Conservation (phyloP, 1,139 yeast genomes). For the Blastobotrys elegans region DNA sequence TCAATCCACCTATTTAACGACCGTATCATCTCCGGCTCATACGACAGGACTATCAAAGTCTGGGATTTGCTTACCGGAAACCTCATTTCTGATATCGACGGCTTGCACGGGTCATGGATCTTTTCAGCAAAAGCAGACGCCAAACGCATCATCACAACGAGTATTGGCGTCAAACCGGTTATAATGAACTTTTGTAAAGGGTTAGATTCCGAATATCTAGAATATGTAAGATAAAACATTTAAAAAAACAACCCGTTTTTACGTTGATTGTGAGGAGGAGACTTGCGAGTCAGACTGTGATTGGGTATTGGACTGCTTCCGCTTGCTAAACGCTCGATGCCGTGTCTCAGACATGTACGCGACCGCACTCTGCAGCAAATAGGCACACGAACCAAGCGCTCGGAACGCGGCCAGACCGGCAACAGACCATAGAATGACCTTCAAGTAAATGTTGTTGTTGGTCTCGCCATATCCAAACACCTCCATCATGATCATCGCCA, state of each 20-base stretch:
- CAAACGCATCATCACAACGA: conserved; percentile 31
- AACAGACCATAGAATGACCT: conserved; percentile 85
- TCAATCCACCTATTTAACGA: conserved; percentile 28
- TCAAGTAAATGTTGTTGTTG: conserved; percentile 68
- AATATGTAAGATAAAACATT: conserved; percentile 18
- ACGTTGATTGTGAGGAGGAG: too few species aligned
- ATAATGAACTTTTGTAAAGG: conserved; percentile 32
- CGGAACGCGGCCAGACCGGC: conserved; percentile 76
- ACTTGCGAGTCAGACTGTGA: too few species aligned
- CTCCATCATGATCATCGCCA: conserved; percentile 83
- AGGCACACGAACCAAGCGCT: conserved; percentile 71
- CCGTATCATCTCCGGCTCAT: conserved; percentile 35
- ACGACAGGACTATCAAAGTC: conserved; percentile 36
- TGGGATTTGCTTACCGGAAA: conserved; percentile 34
- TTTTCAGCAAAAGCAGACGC: conserved; percentile 33
- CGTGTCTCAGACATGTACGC: conserved; percentile 30
- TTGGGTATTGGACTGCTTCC: too few species aligned
- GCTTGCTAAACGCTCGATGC: conserved; percentile 24
- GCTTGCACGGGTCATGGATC: conserved; percentile 36
- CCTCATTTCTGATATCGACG: conserved; percentile 27
- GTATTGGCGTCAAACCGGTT: conserved; percentile 33
- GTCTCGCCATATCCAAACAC: conserved; percentile 62
- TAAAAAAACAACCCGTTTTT: too few species aligned
- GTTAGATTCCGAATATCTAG: conserved; percentile 24
- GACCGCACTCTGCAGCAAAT: conserved; percentile 45